Percentiles rank a stretch among this genome's conserved stretches.
phyloP scores from a whole-genome alignment of 164 flowering plant genomes.

The Akebia trifoliata region DNA sequence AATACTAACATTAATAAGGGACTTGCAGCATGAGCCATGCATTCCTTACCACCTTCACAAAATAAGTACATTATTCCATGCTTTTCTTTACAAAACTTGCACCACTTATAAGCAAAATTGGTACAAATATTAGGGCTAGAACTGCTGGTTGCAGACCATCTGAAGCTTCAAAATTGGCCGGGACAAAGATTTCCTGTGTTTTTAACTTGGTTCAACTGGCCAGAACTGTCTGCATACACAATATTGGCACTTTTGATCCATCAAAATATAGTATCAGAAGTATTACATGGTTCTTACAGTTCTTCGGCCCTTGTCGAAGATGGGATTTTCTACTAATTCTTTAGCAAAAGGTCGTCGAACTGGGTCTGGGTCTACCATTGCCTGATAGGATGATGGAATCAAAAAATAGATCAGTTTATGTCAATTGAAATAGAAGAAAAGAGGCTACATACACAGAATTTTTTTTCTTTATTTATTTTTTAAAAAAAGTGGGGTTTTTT shows the following conservation, averaged over 20 bases:
- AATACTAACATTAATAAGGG: too few species aligned
- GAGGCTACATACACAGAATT: background rate
- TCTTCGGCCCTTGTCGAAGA: slow-evolving; percentile 38
- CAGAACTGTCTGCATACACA: slow-evolving; percentile 2
- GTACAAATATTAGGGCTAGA: slow-evolving; percentile 1
- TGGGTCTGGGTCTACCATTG: slow-evolving; percentile 88
- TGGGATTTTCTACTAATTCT: slow-evolving; percentile 59
- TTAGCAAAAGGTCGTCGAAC: slow-evolving; percentile 79
- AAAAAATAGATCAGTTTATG: background rate
- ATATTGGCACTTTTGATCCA: background rate
- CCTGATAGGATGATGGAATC: slow-evolving; percentile 32
- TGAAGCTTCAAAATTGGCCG: slow-evolving; percentile 6
- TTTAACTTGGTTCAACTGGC: background rate
- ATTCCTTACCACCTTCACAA: background rate
- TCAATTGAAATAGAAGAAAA: background rate
- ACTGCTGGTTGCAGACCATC: slow-evolving; percentile 5
- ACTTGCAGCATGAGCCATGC: background rate
- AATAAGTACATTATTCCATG: background rate
- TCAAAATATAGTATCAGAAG: background rate
- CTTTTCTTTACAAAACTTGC: slow-evolving; percentile 9
- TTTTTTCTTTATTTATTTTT: too few species aligned
- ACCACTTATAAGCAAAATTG: slow-evolving; percentile 4
- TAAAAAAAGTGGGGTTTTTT: too few species aligned
- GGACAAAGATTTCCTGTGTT: background rate
- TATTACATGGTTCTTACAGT: slow-evolving; percentile 18